Conservation (phyloP, 805 yeast species). For the Candida pseudoglaebosa region DNA sequence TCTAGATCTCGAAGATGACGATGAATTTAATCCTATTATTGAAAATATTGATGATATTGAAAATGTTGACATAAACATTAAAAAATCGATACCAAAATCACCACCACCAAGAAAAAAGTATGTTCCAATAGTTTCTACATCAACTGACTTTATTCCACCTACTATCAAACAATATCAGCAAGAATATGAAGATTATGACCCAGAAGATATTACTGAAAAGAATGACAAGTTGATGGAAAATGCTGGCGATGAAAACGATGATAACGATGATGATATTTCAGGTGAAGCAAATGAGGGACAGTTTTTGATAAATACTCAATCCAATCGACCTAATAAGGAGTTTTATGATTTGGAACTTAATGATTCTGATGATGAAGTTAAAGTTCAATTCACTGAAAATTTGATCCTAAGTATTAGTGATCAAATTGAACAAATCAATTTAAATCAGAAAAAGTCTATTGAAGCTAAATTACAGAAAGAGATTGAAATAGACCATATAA, state of each 20-base stretch:
- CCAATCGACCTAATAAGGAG: conserved; percentile 1
- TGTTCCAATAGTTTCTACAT: conserved; percentile 7
- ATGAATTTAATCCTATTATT: conserved; percentile 14
- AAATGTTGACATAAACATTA: neutral
- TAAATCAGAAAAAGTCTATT: neutral
- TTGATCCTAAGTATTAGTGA: conserved; percentile 1
- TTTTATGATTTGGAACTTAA: conserved; percentile 2
- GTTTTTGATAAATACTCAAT: neutral
- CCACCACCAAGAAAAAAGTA: conserved; percentile 5
- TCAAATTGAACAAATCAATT: conserved; percentile 1
- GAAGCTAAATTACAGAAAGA: neutral
- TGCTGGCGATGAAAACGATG: conserved; percentile 8
- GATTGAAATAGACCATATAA: neutral
- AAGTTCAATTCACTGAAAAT: neutral
- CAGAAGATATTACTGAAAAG: conserved; percentile 12
- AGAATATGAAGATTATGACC: conserved; percentile 10
- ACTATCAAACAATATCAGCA: conserved; percentile 5
- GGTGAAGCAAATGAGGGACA: conserved; percentile 8
- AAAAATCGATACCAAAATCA: neutral
- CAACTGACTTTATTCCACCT: conserved; percentile 2
- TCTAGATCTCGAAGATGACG: conserved; percentile 8
- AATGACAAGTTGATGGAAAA: neutral
- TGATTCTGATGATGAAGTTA: conserved; percentile 4
- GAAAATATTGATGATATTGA: conserved; percentile 10
- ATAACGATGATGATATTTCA: conserved; percentile 8